Evolutionary conservation across 75 land plant genomes (phyloP).

Genomic region (Selaginella moellendorffii): DNA sequence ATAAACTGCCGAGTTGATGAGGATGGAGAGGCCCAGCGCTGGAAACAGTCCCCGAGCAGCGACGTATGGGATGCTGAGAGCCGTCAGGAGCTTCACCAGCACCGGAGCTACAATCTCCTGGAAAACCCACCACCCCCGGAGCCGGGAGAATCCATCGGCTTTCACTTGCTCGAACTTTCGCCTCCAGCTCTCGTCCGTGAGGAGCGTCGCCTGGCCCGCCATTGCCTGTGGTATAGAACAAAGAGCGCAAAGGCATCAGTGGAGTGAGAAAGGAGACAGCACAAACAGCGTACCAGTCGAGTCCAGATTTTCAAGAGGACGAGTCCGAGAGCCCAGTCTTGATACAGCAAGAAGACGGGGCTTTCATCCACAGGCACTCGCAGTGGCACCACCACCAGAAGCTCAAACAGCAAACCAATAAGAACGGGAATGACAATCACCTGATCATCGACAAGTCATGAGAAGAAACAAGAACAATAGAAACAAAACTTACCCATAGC

Average conservation of each 20-base stretch:
- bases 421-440: constrained; percentile 69
- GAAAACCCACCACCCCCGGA: constrained; percentile 71
- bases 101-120: constrained; percentile 72
- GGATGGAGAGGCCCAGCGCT: constrained; percentile 57
- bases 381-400: constrained; percentile 86
- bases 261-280: too few species aligned
- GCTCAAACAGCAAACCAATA: constrained; percentile 77
- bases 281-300: constrained; percentile 41
- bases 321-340: constrained; percentile 89
- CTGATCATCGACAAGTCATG: constrained; percentile 22
- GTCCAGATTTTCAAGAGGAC: constrained; percentile 92
- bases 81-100: constrained; percentile 68
- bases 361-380: constrained; percentile 95
- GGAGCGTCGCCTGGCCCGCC: constrained; percentile 66
- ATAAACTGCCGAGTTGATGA: constrained; percentile 84
- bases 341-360: constrained; percentile 89
- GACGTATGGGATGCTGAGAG: constrained; percentile 78
- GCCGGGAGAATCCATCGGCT: constrained; percentile 77
- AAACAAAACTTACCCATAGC: constrained; percentile 53
- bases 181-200: constrained; percentile 89
- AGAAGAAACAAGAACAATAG: neutral
- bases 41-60: constrained; percentile 82
- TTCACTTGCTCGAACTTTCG: constrained; percentile 82
- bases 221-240: constrained; percentile 50
- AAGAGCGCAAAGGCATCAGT: too few species aligned